Conservation (phyloP, 1,284 basidiomycete species). For the Fomitiporia mediterranea region DNA sequence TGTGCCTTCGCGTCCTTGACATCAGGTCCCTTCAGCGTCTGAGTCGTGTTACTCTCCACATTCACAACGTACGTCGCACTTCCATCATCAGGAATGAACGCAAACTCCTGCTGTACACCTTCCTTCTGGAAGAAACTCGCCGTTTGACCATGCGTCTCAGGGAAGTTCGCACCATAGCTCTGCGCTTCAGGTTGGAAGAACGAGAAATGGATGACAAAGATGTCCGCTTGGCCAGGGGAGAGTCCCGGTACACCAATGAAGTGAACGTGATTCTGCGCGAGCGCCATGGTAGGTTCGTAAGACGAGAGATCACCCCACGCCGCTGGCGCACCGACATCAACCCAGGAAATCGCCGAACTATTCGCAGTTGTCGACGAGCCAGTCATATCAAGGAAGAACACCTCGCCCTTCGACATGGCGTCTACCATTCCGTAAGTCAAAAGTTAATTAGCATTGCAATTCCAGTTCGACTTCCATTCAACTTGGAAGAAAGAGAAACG, state of each 20-base stretch:
- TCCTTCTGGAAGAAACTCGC: slow-evolving; percentile 74
- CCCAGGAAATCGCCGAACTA: slow-evolving; percentile 55
- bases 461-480: slow-evolving; percentile 18
- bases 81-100: slow-evolving; percentile 80
- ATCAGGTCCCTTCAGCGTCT: slow-evolving; percentile 62
- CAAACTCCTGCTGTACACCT: slow-evolving; percentile 75
- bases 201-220: slow-evolving; percentile 86
- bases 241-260: slow-evolving; percentile 72
- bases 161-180: slow-evolving; percentile 61
- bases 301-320: slow-evolving; percentile 39
- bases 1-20: slow-evolving; percentile 61
- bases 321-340: slow-evolving; percentile 46
- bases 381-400: slow-evolving; percentile 72
- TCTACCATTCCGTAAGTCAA: slow-evolving; percentile 35
- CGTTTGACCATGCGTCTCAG: slow-evolving; percentile 68
- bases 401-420: slow-evolving; percentile 52
- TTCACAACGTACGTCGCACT: slow-evolving; percentile 77
- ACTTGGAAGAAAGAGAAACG: slow-evolving; percentile 23
- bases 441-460: slow-evolving; percentile 19
- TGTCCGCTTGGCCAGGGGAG: slow-evolving; percentile 61
- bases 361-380: slow-evolving; percentile 54
- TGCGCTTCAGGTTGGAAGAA: slow-evolving; percentile 79
- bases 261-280: slow-evolving; percentile 76
- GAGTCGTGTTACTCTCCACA: slow-evolving; percentile 75
- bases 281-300: slow-evolving; percentile 70